phyloP scores from a whole-genome alignment of 192 early-diverging fungal species.

The Coemansia aciculifera region DNA sequence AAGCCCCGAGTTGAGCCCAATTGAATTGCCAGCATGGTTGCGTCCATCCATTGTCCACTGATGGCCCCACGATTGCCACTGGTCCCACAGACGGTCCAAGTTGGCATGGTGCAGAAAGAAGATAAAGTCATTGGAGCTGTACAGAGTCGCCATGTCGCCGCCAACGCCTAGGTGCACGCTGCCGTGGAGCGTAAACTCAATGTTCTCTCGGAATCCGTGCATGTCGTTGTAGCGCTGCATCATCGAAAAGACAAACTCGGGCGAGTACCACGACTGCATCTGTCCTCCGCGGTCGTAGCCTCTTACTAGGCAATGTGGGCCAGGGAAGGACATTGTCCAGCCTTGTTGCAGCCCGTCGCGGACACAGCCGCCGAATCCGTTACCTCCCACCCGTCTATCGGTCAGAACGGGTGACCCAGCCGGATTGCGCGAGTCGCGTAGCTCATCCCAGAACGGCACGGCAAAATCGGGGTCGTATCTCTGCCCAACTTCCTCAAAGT shows the following conservation, averaged over 20 bases:
- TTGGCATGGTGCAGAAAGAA: slow-evolving; percentile 68
- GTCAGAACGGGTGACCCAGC: slow-evolving; percentile 42
- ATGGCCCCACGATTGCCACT: slow-evolving; percentile 58
- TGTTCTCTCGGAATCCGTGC: slow-evolving; percentile 50
- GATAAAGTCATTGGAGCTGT: slow-evolving; percentile 59
- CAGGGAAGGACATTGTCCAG: slow-evolving; percentile 46
- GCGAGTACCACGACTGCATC: slow-evolving; percentile 51
- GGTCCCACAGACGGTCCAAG: slow-evolving; percentile 59
- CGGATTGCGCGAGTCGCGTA: slow-evolving; percentile 52
- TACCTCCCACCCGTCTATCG: slow-evolving; percentile 39
- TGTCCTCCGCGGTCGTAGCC: slow-evolving; percentile 34
- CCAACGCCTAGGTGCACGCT: slow-evolving; percentile 55
- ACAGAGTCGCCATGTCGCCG: slow-evolving; percentile 56
- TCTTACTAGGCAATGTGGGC: slow-evolving; percentile 41
- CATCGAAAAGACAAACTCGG: slow-evolving; percentile 48
- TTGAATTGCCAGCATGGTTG: slow-evolving; percentile 24
- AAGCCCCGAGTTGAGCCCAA: slow-evolving; percentile 26
- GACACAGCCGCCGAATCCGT: slow-evolving; percentile 49
- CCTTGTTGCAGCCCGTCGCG: slow-evolving; percentile 37
- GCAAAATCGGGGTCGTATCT: slow-evolving; percentile 48
- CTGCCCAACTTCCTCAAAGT: slow-evolving; percentile 57
- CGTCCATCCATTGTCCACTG: slow-evolving; percentile 41
- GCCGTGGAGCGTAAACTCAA: slow-evolving; percentile 53
- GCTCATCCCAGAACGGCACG: slow-evolving; percentile 66
- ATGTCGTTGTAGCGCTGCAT: slow-evolving; percentile 50